Evolutionary conservation across 768 basidiomycete genomes (phyloP), one percentile per base, ranked within the genome.

Genomic region (Suillus plorans): DNA sequence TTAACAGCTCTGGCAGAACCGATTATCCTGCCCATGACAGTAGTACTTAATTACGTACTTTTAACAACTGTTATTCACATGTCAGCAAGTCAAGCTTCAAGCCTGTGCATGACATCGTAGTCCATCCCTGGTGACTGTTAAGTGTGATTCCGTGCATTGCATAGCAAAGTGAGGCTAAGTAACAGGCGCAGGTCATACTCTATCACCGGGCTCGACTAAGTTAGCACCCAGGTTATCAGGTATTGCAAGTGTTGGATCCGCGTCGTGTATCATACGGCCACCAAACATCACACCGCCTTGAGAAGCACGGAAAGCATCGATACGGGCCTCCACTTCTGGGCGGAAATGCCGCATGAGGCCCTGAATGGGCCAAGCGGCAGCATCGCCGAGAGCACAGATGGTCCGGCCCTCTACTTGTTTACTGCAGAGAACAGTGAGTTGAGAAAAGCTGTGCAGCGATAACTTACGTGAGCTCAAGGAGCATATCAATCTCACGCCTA

Each of bases 291-390:
- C 96, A 31, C 87, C 84, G 1, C 95, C 96, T 64, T 95, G 84
- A 61, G 80, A 78, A 60, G 84, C 84, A 63, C 91, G 84, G 85
- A 88, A 98, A 20, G 85, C 81, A 4, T 85, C 85, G 66, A 99
- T 94, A 62, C 96, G 91, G 61, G 83, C 81, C 79, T 99, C 97
- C 49, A 99, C 95, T 72, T 95, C 89, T 2, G 96, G 97, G 68
- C 95, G 88, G 90, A 97, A 99, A 78, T 97, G 93, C 64, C 94
- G 89, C 91, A 99, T 95, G 66, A 98, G 87, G 60, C 95, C 97
- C 75, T 98, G 97, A 67, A 99, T 96, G 8, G 96, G 97, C 97
- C 97, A 98, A 5, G 97, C 97, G 20, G 97, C 96, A 12, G 97
- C 97, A 67, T 99, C 97, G 12, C 97, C 97, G 36, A 97, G 84